Evolutionary conservation across 176 grass and related monocot genomes (phyloP).

Genomic region (Bromus sterilis): DNA sequence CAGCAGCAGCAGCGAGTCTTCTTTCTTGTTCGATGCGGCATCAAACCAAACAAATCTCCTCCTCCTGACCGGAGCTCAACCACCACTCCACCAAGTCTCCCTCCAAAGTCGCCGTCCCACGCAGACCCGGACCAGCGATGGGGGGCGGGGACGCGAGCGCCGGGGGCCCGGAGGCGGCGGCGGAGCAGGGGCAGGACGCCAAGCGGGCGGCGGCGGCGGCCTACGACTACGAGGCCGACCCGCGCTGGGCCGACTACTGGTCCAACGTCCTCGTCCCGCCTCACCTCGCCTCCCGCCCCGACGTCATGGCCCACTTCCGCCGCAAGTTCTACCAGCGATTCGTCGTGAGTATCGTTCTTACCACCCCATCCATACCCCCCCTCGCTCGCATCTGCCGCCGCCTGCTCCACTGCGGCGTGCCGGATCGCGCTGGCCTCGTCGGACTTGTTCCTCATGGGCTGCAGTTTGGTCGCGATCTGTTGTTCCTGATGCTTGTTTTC

Average conservation of each 20-base stretch:
- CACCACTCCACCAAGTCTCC: no score
- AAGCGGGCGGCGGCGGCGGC: constrained; percentile 66
- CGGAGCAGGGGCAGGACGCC: constrained; percentile 35
- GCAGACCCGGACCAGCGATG: not conserved
- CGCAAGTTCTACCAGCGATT: constrained; percentile 90
- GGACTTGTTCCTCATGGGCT: not conserved
- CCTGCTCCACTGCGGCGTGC: no score
- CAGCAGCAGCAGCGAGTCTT: no score
- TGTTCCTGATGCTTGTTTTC: not conserved
- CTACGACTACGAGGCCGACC: constrained; percentile 83
- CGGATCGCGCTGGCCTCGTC: not conserved
- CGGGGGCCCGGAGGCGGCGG: not conserved
- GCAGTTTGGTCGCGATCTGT: not conserved
- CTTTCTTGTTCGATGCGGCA: no score
- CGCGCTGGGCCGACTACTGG: constrained; percentile 85
- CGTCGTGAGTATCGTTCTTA: constrained; percentile 21
- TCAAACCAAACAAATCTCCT: no score
- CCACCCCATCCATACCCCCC: no score
- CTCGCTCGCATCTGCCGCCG: not conserved
- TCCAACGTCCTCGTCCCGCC: constrained; percentile 69
- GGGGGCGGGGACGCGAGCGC: not conserved
- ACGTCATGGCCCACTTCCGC: constrained; percentile 71
- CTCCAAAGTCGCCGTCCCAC: no score
- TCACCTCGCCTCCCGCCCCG: constrained; percentile 61
- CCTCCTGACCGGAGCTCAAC: no score